Evolutionary conservation across 208 protist species (phyloP).

Genomic region (Leishmania lainsoni): DNA sequence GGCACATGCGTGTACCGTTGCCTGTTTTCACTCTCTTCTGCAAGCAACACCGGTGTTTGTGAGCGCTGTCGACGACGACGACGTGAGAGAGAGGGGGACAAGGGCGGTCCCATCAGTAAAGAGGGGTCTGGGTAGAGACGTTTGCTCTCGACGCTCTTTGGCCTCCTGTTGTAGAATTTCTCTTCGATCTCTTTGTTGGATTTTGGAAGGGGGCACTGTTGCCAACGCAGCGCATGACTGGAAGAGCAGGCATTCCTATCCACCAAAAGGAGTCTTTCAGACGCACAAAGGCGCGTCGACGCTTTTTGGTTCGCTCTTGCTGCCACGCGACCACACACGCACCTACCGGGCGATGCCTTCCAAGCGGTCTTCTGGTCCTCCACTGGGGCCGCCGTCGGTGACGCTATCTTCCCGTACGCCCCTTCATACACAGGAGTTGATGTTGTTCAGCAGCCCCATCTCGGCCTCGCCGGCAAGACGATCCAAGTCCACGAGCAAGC

Average conservation of each 20-base stretch:
- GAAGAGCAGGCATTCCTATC: not conserved
- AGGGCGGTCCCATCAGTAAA: not conserved
- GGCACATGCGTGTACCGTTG: not conserved
- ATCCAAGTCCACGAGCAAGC: constrained; percentile 9
- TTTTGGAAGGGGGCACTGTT: not conserved
- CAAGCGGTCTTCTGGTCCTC: constrained; percentile 4
- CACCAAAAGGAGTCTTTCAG: not conserved
- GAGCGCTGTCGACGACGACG: not conserved
- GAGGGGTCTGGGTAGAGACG: not conserved
- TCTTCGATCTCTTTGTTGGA: not conserved
- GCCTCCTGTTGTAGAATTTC: not conserved
- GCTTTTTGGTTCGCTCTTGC: not conserved
- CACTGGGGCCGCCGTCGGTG: constrained; percentile 4
- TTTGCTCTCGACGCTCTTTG: not conserved
- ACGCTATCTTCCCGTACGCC: constrained; percentile 12
- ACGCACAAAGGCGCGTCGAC: not conserved
- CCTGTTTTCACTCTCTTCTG: not conserved
- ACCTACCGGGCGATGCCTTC: constrained; percentile 12
- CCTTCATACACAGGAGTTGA: constrained; percentile 26
- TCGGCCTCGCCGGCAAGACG: not conserved
- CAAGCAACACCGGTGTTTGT: not conserved
- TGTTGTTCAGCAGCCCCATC: constrained; percentile 27
- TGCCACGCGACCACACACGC: not conserved
- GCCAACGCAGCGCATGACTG: not conserved
- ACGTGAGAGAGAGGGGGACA: not conserved